Evolutionary conservation across 2,329 filamentous ascomycete genomes (phyloP).

Genomic region (Rhynchosporium graminicola): DNA sequence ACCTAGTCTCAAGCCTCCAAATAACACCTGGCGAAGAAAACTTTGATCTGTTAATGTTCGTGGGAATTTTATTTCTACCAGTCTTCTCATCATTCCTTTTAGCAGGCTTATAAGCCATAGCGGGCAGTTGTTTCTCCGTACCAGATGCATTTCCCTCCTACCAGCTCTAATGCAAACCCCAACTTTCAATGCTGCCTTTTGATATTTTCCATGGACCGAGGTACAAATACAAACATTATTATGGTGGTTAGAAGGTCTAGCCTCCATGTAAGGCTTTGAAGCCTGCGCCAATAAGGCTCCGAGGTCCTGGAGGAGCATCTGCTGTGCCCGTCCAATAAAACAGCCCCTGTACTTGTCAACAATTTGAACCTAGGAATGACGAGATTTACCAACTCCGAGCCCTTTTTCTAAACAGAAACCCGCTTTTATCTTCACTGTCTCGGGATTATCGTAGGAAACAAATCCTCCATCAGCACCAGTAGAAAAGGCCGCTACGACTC

Average conservation of each 20-base stretch:
- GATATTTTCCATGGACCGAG: not conserved
- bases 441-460: slow-evolving; percentile 76
- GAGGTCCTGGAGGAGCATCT: slow-evolving; percentile 60
- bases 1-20: no score
- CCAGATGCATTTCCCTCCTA: not conserved
- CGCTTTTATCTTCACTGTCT: slow-evolving; percentile 75
- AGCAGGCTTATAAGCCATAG: not conserved
- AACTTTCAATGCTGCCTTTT: not conserved
- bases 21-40: no score
- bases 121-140: not conserved
- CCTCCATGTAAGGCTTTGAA: slow-evolving; percentile 55
- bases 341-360: slow-evolving; percentile 54
- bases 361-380: not conserved
- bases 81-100: not conserved
- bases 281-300: slow-evolving; percentile 59
- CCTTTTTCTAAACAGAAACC: slow-evolving; percentile 69
- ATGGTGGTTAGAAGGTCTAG: not conserved
- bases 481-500: slow-evolving; percentile 70
- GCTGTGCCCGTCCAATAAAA: slow-evolving; percentile 83
- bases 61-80: no score
- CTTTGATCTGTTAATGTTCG: no score
- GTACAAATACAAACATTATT: slow-evolving; percentile 14
- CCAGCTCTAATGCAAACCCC: slow-evolving; percentile 3
- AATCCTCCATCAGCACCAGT: slow-evolving; percentile 74
- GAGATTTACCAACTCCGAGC: slow-evolving; percentile 54